Percentiles rank a stretch among this genome's conserved stretches.
Evolutionary conservation across 1,284 basidiomycete genomes (phyloP).

Genomic region (Pisolithus thermaeus): DNA sequence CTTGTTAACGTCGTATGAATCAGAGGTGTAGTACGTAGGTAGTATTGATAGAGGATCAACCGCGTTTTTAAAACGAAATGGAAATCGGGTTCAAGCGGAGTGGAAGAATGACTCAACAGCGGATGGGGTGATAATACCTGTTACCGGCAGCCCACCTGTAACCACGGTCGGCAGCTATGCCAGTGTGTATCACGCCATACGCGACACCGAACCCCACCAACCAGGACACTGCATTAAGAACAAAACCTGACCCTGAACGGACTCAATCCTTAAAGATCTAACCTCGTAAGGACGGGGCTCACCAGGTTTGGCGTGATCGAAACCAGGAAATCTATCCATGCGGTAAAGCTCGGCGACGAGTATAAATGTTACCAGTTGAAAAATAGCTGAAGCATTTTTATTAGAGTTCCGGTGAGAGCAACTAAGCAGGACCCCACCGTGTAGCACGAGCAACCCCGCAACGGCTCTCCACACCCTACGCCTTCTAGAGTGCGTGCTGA

Average conservation of each 20-base stretch:
- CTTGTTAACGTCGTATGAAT: no score
- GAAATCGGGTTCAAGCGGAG: background rate
- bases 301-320: conserved; percentile 59
- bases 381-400: conserved; percentile 36
- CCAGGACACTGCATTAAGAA: conserved; percentile 59
- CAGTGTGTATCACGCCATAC: conserved; percentile 53
- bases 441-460: conserved; percentile 54
- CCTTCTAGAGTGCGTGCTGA: conserved; percentile 65
- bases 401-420: background rate
- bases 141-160: conserved; percentile 73
- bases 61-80: no score
- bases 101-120: conserved; percentile 15
- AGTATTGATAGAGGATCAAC: no score
- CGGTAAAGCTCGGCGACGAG: conserved; percentile 61
- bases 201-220: conserved; percentile 46
- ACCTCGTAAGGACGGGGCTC: conserved; percentile 16
- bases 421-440: conserved; percentile 38
- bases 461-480: conserved; percentile 70
- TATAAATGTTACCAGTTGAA: conserved; percentile 56
- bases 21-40: no score
- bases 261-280: conserved; percentile 4
- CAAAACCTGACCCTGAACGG: conserved; percentile 48
- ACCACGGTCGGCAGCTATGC: conserved; percentile 61
- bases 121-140: conserved; percentile 55
- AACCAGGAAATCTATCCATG: conserved; percentile 41